Conservation (phyloP, 1,139 yeast species). For the Suhomyces ambrosiae region DNA sequence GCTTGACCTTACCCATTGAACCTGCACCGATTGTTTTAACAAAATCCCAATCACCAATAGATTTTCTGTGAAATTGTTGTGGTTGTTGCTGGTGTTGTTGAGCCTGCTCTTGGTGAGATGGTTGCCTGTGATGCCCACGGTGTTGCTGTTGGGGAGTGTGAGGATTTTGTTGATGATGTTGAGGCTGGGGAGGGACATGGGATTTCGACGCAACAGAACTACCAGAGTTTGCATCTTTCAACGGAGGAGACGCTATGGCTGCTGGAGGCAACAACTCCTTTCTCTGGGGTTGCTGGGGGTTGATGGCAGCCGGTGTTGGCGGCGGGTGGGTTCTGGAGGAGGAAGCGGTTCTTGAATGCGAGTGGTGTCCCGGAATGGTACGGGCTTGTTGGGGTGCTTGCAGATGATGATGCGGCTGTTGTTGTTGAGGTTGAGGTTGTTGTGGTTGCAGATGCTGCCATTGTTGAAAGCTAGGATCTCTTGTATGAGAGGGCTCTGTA, state of each 20-base stretch:
- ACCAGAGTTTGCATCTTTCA: conserved; percentile 5
- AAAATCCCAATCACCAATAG: conserved; percentile 97
- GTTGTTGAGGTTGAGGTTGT: conserved; percentile 14
- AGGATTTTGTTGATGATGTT: conserved; percentile 11
- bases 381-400: conserved; percentile 18
- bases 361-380: conserved; percentile 20
- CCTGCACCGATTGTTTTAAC: conserved; percentile 97
- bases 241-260: conserved; percentile 23
- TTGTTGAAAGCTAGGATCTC: conserved; percentile 24
- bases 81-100: conserved; percentile 19
- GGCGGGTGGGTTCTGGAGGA: conserved; percentile 11
- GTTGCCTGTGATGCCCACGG: conserved; percentile 20
- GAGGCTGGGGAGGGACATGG: conserved; percentile 5
- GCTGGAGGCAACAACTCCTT: conserved; percentile 31
- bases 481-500: conserved; percentile 20
- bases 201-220: conserved; percentile 3
- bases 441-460: conserved; percentile 10
- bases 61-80: conserved; percentile 75
- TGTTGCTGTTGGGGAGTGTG: conserved; percentile 16
- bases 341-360: conserved; percentile 19
- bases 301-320: conserved; percentile 12
- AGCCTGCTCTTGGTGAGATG: conserved; percentile 23
- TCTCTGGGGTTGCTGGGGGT: conserved; percentile 14
- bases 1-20: conserved; percentile 97
- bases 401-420: conserved; percentile 13